Conservation (phyloP, 177 flowering plant species). For the Tripterygium wilfordii region DNA sequence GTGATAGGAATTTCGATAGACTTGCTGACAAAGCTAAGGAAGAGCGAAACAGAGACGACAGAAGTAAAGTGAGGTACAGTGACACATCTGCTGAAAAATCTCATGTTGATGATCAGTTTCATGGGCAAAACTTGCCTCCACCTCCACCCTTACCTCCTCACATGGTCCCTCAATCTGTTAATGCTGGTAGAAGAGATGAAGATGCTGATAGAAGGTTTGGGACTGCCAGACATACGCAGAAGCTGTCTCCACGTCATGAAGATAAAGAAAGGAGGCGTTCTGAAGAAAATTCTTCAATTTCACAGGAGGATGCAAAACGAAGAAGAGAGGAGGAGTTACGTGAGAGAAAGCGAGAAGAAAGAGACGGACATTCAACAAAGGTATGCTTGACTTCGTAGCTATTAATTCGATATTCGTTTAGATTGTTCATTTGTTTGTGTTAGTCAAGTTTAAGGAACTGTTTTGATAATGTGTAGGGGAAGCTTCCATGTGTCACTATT, state of each 20-base stretch:
- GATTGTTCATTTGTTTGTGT: too few species aligned
- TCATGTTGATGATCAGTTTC: slow-evolving; percentile 70
- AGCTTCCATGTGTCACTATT: too few species aligned
- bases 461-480: too few species aligned
- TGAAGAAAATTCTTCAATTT: slow-evolving; percentile 58
- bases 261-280: slow-evolving; percentile 90
- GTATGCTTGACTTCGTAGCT: slow-evolving; percentile 26
- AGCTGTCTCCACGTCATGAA: slow-evolving; percentile 91
- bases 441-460: too few species aligned
- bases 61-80: slow-evolving; percentile 44
- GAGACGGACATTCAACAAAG: slow-evolving; percentile 61
- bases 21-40: slow-evolving; percentile 53
- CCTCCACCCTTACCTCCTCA: slow-evolving; percentile 95
- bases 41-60: slow-evolving; percentile 70
- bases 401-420: too few species aligned
- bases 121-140: slow-evolving; percentile 87
- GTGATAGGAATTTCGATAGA: slow-evolving; percentile 61
- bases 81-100: slow-evolving; percentile 60
- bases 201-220: slow-evolving; percentile 79
- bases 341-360: slow-evolving; percentile 89
- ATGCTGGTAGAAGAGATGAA: slow-evolving; percentile 72
- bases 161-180: slow-evolving; percentile 75
- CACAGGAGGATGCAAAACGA: slow-evolving; percentile 80
- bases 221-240: slow-evolving; percentile 62
- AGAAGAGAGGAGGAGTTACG: slow-evolving; percentile 89